Evolutionary conservation across 2,329 filamentous ascomycete genomes (phyloP), one percentile per base, ranked within the genome.

Genomic region (Cladosporium phlei): DNA sequence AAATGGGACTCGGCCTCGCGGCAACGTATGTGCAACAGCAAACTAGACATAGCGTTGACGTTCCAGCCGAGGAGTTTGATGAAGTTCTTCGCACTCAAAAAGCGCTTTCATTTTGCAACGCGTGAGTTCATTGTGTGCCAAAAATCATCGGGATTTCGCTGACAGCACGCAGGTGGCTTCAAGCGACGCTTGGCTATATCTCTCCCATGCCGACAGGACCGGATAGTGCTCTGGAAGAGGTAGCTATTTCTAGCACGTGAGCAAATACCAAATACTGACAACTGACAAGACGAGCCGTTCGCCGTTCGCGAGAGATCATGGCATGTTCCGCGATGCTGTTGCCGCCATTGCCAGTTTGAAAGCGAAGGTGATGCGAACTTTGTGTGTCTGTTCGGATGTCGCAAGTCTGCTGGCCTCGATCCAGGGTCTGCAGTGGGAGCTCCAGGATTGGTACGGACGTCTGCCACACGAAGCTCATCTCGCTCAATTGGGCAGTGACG

Each of bases 261-360:
- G n/a, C n/a, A n/a, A n/a, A n/a, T n/a, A n/a, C n/a, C n/a, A n/a
- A n/a, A n/a, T 24, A 14, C 14, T 27, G 28, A 30, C 14, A 2
- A 5, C 1, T 6, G 7, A 16, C n/a, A 4, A 32, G 39, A 9
- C 1, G 1, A 19, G 5, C 39, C 9, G 10, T 4, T 9, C 10
- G 12, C 14, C 20, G 10, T 43, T 12, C 21, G 7, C 12, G 14
- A 37, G 14, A 17, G 32, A 45, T 14, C 24, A 29, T 6, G 42
- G 37, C 22, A 17, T 45, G 8, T 16, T 45, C 9, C 42, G 30
- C n/a, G 24, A n/a, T 8, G 32, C 21, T 6, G 24, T 33, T 4
- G 19, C 42, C 4, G 37, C 12, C n/a, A 29, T 45, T 16, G 42
- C 42, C 11, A 12, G 35, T 8, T 10, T 37, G 24, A 45, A 45